These are phyloP conservation scores for Lippia alba DNA, from an alignment of 305 asterid genomes.

Conservation along the genomic window DNA sequence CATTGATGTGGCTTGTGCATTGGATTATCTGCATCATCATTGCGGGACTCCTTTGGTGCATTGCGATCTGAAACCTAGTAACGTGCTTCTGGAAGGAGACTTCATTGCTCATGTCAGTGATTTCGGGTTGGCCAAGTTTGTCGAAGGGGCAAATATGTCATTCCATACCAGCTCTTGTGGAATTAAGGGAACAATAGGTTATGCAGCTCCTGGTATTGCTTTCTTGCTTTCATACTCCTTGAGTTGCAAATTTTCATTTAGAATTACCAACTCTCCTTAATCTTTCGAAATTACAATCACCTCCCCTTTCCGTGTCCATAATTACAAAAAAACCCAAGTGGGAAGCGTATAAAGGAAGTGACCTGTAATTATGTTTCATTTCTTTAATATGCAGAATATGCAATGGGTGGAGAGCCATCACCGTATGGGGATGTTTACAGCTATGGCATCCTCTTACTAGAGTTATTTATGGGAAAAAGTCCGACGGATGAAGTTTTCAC, in stretches of 20 bases:
- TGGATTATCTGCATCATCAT: slow-evolving; percentile 42
- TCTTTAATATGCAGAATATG: slow-evolving; percentile 24
- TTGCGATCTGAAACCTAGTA: slow-evolving; percentile 36
- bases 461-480: neutral
- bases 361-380: no score
- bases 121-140: slow-evolving; percentile 45
- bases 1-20: slow-evolving; percentile 42
- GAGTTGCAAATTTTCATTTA: no score
- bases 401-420: slow-evolving; percentile 20
- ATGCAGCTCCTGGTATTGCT: slow-evolving; percentile 48
- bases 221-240: neutral
- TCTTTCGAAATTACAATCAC: no score
- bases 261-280: no score
- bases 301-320: no score
- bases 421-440: slow-evolving; percentile 24
- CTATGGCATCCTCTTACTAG: slow-evolving; percentile 22
- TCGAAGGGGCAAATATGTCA: neutral
- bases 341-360: no score
- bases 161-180: slow-evolving; percentile 22
- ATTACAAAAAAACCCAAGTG: no score
- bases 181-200: slow-evolving; percentile 45
- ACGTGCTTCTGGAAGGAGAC: slow-evolving; percentile 29
- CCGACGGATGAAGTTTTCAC: slow-evolving; percentile 16
- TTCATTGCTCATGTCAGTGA: slow-evolving; percentile 47
- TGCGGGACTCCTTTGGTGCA: slow-evolving; percentile 40